phyloP scores from a whole-genome alignment of 306 rosid genomes.

The Medicago lupulina region DNA sequence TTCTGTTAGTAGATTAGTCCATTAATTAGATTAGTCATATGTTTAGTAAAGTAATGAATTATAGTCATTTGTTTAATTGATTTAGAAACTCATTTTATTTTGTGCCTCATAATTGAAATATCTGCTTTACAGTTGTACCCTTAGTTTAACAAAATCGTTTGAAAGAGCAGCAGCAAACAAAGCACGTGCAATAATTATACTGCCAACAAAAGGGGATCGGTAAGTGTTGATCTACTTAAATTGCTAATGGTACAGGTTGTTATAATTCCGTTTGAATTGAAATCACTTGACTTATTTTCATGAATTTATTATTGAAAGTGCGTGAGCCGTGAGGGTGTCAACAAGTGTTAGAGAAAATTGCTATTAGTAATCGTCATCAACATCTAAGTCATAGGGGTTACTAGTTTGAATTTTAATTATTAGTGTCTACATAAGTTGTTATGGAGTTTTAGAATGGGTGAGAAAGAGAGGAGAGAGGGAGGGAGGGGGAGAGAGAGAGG shows the following conservation, averaged over 20 bases:
- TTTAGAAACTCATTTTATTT: constrained; percentile 33
- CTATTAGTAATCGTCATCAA: constrained; percentile 14
- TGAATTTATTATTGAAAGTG: constrained; percentile 31
- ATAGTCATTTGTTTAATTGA: constrained; percentile 17
- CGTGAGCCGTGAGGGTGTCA: background rate
- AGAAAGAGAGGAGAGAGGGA: background rate
- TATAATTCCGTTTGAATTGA: constrained; percentile 24
- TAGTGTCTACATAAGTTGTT: background rate
- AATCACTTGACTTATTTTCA: constrained; percentile 26
- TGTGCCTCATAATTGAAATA: constrained; percentile 46
- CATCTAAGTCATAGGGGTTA: constrained; percentile 5
- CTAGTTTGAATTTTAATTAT: constrained; percentile 21
- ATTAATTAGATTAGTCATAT: background rate
- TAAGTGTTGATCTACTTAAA: constrained; percentile 52
- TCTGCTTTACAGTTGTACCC: constrained; percentile 82
- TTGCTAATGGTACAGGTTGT: constrained; percentile 10
- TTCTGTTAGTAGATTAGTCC: background rate
- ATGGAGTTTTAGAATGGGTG: background rate
- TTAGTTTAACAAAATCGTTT: constrained; percentile 82
- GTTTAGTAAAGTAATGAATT: background rate
- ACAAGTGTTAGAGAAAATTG: constrained; percentile 7
- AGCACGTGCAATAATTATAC: constrained; percentile 92
- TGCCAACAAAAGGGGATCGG: constrained; percentile 92
- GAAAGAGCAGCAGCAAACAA: constrained; percentile 93
- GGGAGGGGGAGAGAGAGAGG: too few relatives aligned